phyloP scores from a whole-genome alignment of 2,329 filamentous ascomycete genomes.

The Hymenoscyphus repandus region DNA sequence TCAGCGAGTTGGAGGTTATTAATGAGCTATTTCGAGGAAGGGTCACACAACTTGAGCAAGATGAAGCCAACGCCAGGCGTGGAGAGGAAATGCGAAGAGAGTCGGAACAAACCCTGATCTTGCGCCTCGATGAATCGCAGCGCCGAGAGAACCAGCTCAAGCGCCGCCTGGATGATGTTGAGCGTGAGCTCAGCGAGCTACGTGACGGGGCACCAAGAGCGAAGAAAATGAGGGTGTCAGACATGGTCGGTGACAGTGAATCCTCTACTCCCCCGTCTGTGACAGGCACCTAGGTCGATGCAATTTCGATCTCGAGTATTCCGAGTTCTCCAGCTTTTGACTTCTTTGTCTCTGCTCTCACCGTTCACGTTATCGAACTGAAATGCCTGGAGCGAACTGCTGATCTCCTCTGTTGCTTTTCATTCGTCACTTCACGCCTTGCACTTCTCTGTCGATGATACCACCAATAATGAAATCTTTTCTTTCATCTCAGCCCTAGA shows the following conservation, averaged over 20 bases:
- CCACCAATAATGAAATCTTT: conserved; percentile 18
- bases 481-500: conserved; percentile 3
- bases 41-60: conserved; percentile 70
- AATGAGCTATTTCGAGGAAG: conserved; percentile 75
- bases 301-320: conserved; percentile 1
- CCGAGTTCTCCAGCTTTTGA: conserved; percentile 2
- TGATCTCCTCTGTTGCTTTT: not conserved
- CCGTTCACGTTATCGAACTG: not conserved
- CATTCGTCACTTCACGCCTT: not conserved
- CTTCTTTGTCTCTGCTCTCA: conserved; percentile 2
- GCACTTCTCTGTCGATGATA: conserved; percentile 19
- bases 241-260: conserved; percentile 36
- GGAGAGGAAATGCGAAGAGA: conserved; percentile 53
- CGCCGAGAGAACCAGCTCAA: conserved; percentile 77
- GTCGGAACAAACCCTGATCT: conserved; percentile 44
- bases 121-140: conserved; percentile 64
- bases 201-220: conserved; percentile 41
- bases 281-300: conserved; percentile 14
- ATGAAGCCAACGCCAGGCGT: conserved; percentile 62
- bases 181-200: conserved; percentile 44
- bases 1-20: conserved; percentile 93
- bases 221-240: conserved; percentile 52
- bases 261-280: conserved; percentile 28
- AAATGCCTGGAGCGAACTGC: not conserved
- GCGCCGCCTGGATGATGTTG: conserved; percentile 73